Conservation (phyloP, 2,329 filamentous ascomycete species). For the Lachnellula hyalina region DNA sequence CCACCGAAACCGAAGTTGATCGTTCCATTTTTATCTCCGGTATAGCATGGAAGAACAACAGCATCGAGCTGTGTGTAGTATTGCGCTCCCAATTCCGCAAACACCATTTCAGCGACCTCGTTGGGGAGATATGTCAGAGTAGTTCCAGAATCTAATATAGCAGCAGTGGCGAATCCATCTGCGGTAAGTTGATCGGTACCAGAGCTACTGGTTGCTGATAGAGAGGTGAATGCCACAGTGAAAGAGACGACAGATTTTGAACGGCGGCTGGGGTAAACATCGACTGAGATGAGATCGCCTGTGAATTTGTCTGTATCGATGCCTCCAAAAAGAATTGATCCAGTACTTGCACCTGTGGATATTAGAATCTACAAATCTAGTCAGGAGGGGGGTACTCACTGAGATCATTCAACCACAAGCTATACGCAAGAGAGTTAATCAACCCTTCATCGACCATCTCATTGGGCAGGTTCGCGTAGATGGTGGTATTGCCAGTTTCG, state of each 20-base stretch:
- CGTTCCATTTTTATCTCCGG: constrained; percentile 34
- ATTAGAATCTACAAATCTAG: constrained; percentile 8
- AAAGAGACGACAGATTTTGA: constrained; percentile 23
- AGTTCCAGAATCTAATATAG: constrained; percentile 62
- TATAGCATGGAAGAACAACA: constrained; percentile 45
- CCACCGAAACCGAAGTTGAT: constrained; percentile 46
- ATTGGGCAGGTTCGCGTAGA: constrained; percentile 30
- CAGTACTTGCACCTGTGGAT: constrained; percentile 26
- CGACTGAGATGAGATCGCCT: constrained; percentile 33
- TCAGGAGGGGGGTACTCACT: constrained; percentile 19
- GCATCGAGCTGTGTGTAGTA: constrained; percentile 38
- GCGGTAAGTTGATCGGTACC: constrained; percentile 36
- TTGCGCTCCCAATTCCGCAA: constrained; percentile 41
- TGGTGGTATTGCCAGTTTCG: constrained; percentile 39
- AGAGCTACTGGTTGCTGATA: constrained; percentile 27
- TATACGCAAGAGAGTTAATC: constrained; percentile 38
- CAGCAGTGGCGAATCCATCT: constrained; percentile 37
- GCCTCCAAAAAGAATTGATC: constrained; percentile 40
- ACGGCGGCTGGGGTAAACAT: constrained; percentile 22
- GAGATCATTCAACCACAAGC: constrained; percentile 34
- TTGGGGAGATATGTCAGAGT: constrained; percentile 62
- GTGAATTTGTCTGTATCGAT: constrained; percentile 42
- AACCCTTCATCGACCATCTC: constrained; percentile 38
- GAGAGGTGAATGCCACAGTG: constrained; percentile 30
- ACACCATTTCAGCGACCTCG: constrained; percentile 43